These are phyloP conservation scores for Podospora pseudocomata DNA, from an alignment of 495 filamentous ascomycete genomes.

Conservation along the genomic window DNA sequence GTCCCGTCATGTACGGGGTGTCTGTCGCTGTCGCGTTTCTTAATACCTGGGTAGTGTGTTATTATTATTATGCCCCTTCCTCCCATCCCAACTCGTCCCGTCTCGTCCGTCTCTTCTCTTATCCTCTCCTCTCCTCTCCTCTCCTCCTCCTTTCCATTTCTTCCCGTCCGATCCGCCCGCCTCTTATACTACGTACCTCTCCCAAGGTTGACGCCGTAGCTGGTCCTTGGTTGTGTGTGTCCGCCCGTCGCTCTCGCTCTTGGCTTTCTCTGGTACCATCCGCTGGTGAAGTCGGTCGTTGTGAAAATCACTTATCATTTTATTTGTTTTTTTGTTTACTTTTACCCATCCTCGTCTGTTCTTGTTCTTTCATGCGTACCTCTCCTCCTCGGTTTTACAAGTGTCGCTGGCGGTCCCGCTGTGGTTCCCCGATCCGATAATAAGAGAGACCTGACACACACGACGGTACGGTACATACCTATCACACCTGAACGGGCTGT, in stretches of 20 bases:
- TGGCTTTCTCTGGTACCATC: background rate
- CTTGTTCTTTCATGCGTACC: background rate
- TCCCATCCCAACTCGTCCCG: slow-evolving; percentile 1
- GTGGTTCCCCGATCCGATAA: slow-evolving; percentile 18
- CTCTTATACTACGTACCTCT: slow-evolving; percentile 4
- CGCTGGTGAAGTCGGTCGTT: slow-evolving; percentile 17
- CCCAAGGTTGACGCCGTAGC: slow-evolving; percentile 7
- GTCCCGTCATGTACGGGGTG: too few relatives aligned
- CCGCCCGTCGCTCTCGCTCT: slow-evolving; percentile 7
- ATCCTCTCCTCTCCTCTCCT: slow-evolving; percentile 16
- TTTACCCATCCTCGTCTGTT: background rate
- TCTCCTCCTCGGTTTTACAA: background rate
- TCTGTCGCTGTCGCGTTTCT: slow-evolving; percentile 1
- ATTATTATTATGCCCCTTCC: slow-evolving; percentile 6
- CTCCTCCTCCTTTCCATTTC: background rate
- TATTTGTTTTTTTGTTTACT: slow-evolving; percentile 2
- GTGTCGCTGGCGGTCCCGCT: slow-evolving; percentile 9
- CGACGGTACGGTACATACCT: slow-evolving; percentile 19
- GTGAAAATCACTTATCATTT: slow-evolving; percentile 3
- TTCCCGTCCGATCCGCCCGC: background rate
- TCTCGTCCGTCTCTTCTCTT: slow-evolving; percentile 19
- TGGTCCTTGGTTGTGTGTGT: slow-evolving; percentile 1
- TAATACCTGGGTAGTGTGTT: background rate
- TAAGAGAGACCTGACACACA: slow-evolving; percentile 16
- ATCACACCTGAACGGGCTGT: background rate